Percentiles rank a stretch among this genome's conserved stretches.
Evolutionary conservation across 768 basidiomycete genomes (phyloP).

Genomic region (Lactarius akahatsu): DNA sequence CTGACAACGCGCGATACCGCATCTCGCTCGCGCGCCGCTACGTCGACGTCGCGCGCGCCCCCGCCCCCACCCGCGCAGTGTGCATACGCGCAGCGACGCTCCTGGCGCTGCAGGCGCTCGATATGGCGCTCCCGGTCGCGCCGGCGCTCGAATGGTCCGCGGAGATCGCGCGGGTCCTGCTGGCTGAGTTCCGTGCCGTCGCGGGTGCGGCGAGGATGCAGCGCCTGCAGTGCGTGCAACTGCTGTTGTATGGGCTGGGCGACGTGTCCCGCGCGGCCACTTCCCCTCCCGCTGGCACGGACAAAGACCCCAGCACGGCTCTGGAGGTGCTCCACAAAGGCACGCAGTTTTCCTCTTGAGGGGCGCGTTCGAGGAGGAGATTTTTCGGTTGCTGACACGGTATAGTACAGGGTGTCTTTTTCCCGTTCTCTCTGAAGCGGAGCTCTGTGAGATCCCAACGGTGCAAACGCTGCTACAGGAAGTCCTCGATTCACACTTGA

Average conservation of each 20-base stretch:
- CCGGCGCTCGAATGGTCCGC: slow-evolving; percentile 63
- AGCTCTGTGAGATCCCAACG: slow-evolving; percentile 17
- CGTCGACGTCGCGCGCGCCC: slow-evolving; percentile 63
- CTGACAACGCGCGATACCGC: slow-evolving; percentile 48
- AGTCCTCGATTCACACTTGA: slow-evolving; percentile 53
- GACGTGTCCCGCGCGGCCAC: slow-evolving; percentile 43
- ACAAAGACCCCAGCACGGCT: slow-evolving; percentile 1
- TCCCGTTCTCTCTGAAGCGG: slow-evolving; percentile 12
- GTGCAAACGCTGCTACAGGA: slow-evolving; percentile 19
- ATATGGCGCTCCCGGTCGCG: slow-evolving; percentile 49
- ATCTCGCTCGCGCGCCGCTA: slow-evolving; percentile 67
- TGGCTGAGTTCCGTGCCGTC: slow-evolving; percentile 50
- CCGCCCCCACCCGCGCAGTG: slow-evolving; percentile 62
- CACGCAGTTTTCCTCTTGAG: background rate
- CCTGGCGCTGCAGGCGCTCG: slow-evolving; percentile 60
- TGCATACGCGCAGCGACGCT: slow-evolving; percentile 74
- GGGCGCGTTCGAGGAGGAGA: background rate
- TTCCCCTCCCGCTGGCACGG: background rate
- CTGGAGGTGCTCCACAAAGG: slow-evolving; percentile 22
- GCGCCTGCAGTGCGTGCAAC: slow-evolving; percentile 23
- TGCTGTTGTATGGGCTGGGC: slow-evolving; percentile 28
- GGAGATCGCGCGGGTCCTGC: slow-evolving; percentile 55
- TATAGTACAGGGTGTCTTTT: slow-evolving; percentile 19
- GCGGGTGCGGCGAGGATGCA: slow-evolving; percentile 27
- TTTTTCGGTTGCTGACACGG: background rate